Evolutionary conservation across 2,329 filamentous ascomycete genomes (phyloP).

Genomic region (Colletotrichum phormii): DNA sequence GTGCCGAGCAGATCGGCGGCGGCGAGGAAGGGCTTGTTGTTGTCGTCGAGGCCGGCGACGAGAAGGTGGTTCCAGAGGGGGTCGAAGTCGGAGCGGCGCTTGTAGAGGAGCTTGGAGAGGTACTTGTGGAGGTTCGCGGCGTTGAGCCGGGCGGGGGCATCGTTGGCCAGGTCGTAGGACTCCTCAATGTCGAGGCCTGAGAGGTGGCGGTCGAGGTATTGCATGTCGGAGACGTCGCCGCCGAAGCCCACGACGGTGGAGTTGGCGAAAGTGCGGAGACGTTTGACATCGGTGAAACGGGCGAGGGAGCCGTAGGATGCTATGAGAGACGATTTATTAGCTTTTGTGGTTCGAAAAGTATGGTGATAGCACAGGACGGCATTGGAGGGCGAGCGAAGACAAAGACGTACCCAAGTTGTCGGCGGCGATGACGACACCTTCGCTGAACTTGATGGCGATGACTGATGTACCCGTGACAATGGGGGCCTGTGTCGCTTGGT

Average conservation of each 20-base stretch:
- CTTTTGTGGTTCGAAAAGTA: neutral
- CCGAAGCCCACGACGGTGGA: slow-evolving; percentile 91
- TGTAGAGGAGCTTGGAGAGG: slow-evolving; percentile 95
- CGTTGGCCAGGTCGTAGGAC: slow-evolving; percentile 73
- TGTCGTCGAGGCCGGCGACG: slow-evolving; percentile 87
- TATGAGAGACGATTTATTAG: slow-evolving; percentile 50
- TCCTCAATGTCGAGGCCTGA: slow-evolving; percentile 88
- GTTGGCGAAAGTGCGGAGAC: slow-evolving; percentile 88
- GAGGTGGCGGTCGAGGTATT: slow-evolving; percentile 94
- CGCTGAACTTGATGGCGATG: slow-evolving; percentile 93
- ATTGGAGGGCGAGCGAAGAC: neutral
- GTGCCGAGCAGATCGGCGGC: slow-evolving; percentile 93
- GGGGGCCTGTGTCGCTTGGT: slow-evolving; percentile 89
- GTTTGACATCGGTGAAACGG: slow-evolving; percentile 96
- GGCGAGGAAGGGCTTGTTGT: slow-evolving; percentile 87
- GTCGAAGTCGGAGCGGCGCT: slow-evolving; percentile 94
- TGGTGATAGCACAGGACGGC: neutral
- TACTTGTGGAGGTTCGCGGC: slow-evolving; percentile 98
- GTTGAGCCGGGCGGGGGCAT: slow-evolving; percentile 70
- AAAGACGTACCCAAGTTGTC: slow-evolving; percentile 85
- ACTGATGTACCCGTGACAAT: slow-evolving; percentile 98
- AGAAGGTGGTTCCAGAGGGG: slow-evolving; percentile 97
- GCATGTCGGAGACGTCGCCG: slow-evolving; percentile 99
- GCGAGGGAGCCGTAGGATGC: slow-evolving; percentile 98
- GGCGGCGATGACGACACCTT: slow-evolving; percentile 94